Evolutionary conservation across 805 yeast genomes (phyloP).

Genomic region (Monosporozyma yasuniensis): DNA sequence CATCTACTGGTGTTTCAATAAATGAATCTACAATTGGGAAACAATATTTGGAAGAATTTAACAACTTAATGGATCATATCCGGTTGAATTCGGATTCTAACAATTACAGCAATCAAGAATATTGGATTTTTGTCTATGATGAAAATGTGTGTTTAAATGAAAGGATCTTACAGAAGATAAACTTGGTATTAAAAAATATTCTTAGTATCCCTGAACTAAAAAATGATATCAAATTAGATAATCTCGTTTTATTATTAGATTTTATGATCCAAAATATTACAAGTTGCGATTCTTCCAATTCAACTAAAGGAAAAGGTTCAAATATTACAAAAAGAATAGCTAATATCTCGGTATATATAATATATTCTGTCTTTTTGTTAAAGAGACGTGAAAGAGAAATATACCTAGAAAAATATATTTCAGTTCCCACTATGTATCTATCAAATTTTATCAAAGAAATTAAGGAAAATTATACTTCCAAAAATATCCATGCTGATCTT

Average conservation of each 20-base stretch:
- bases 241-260: conserved; percentile 13
- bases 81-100: not conserved
- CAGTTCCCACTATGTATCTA: conserved; percentile 35
- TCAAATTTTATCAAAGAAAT: conserved; percentile 23
- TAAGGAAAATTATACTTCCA: conserved; percentile 4
- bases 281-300: conserved; percentile 4
- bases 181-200: conserved; percentile 14
- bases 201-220: conserved; percentile 9
- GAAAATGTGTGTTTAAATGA: conserved; percentile 10
- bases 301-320: conserved; percentile 1
- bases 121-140: conserved; percentile 13
- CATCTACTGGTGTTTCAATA: conserved; percentile 15
- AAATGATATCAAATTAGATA: conserved; percentile 5
- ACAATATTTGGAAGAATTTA: conserved; percentile 18
- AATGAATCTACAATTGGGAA: conserved; percentile 15
- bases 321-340: conserved; percentile 20
- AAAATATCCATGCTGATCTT: conserved; percentile 7
- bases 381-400: conserved; percentile 36
- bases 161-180: conserved; percentile 10
- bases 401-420: conserved; percentile 38
- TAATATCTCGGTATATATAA: conserved; percentile 30
- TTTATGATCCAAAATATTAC: conserved; percentile 15
- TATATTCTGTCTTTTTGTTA: conserved; percentile 36
- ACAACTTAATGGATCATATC: conserved; percentile 4
- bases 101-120: conserved; percentile 9